Conservation (phyloP, 768 basidiomycete species). For the Dendrothele bispora region DNA sequence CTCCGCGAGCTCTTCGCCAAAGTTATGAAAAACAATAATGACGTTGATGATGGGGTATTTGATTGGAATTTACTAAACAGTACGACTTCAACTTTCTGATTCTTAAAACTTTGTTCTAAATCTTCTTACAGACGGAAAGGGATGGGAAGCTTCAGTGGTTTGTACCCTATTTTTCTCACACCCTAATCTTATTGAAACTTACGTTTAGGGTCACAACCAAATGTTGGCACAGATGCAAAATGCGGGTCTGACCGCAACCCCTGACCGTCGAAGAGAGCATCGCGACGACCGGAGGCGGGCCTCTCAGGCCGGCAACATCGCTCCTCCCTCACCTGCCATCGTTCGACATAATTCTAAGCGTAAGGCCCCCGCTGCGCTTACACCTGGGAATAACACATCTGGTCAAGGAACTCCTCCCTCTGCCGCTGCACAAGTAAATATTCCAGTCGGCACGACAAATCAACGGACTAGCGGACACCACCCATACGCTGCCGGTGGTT, state of each 20-base stretch:
- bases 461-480: constrained; percentile 56
- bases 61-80: constrained; percentile 96
- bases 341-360: constrained; percentile 77
- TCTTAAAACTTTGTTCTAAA: too few relatives aligned
- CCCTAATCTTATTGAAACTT: constrained; percentile 6
- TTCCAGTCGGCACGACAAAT: constrained; percentile 60
- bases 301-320: constrained; percentile 56
- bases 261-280: constrained; percentile 62
- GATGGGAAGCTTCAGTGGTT: constrained; percentile 87
- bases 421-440: constrained; percentile 71
- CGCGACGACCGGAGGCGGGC: constrained; percentile 69
- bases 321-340: constrained; percentile 76
- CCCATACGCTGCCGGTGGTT: constrained; percentile 70
- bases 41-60: constrained; percentile 89
- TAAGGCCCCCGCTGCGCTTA: constrained; percentile 58
- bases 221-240: constrained; percentile 67
- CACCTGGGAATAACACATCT: constrained; percentile 48
- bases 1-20: constrained; percentile 92
- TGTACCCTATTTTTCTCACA: constrained; percentile 24
- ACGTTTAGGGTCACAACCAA: constrained; percentile 57
- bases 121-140: constrained; percentile 68
- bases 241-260: constrained; percentile 42
- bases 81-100: constrained; percentile 25
- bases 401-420: constrained; percentile 73
- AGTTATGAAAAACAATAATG: constrained; percentile 87